These are phyloP conservation scores for Scenedesmus sp. DNA, from an alignment of 163 green algal genomes.

Conservation along the genomic window DNA sequence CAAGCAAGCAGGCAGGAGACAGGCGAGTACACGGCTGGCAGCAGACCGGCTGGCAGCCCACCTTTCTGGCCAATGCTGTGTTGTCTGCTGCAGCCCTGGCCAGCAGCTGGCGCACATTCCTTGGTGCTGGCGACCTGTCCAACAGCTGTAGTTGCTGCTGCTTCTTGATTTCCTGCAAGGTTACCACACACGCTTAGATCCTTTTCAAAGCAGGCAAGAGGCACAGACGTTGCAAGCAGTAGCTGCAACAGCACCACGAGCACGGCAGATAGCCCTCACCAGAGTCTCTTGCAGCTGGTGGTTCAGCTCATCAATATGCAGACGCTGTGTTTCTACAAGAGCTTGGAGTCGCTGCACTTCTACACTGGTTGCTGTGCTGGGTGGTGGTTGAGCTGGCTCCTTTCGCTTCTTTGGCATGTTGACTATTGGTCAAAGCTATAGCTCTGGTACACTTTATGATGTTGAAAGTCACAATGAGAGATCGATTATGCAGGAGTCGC, in stretches of 20 bases:
- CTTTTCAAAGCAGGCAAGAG: neutral
- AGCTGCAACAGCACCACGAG: neutral
- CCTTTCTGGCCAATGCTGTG: conserved; percentile 5
- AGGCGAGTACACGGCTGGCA: neutral
- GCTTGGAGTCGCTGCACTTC: conserved; percentile 7
- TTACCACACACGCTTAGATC: neutral
- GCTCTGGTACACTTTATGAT: neutral
- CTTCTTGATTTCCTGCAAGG: neutral
- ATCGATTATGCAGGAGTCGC: neutral
- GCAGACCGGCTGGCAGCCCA: neutral
- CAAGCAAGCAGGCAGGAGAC: too few species aligned
- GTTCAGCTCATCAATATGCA: conserved; percentile 28
- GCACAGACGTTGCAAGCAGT: neutral
- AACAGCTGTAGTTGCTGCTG: conserved; percentile 29
- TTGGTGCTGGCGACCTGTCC: conserved; percentile 19
- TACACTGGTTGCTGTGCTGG: conserved; percentile 14
- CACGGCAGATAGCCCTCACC: neutral
- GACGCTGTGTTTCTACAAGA: conserved; percentile 14
- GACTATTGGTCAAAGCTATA: neutral
- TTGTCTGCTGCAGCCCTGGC: conserved; percentile 39
- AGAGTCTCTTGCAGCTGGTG: conserved; percentile 25
- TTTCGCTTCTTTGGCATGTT: neutral
- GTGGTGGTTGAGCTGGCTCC: conserved; percentile 1
- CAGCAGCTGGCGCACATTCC: conserved; percentile 17
- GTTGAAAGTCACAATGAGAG: neutral